Percentiles rank a stretch among this genome's conserved stretches.
These are phyloP conservation scores for Colletotrichum sp. DNA, from an alignment of 2,329 filamentous ascomycete genomes.

Conservation along the genomic window DNA sequence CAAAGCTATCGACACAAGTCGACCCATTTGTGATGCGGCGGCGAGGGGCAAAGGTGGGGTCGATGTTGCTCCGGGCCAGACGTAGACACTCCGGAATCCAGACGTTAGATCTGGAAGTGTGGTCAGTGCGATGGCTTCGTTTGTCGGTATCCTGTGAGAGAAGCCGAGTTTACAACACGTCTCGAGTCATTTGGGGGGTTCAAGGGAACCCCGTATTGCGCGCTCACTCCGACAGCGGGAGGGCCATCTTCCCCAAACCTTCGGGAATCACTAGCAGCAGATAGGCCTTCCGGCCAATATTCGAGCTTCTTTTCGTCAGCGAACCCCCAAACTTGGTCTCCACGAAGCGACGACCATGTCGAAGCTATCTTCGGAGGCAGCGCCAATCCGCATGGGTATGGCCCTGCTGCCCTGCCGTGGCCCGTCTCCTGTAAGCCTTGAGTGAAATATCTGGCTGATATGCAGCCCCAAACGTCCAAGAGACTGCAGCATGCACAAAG, in stretches of 20 bases:
- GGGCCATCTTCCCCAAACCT: slow-evolving; percentile 13
- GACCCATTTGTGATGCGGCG: slow-evolving; percentile 9
- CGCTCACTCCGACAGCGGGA: slow-evolving; percentile 11
- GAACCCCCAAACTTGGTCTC: slow-evolving; percentile 2
- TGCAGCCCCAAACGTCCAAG: slow-evolving; percentile 18
- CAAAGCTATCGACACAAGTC: neutral
- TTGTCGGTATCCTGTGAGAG: slow-evolving; percentile 18
- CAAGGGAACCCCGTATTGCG: slow-evolving; percentile 6
- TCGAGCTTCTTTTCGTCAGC: slow-evolving; percentile 17
- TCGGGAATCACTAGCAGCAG: slow-evolving; percentile 11
- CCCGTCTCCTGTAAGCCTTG: slow-evolving; percentile 1
- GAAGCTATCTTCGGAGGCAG: slow-evolving; percentile 5
- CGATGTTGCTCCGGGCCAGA: neutral
- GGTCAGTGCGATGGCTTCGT: slow-evolving; percentile 11
- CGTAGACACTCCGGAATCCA: neutral
- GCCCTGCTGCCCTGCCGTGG: slow-evolving; percentile 8
- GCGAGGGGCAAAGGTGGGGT: slow-evolving; percentile 19
- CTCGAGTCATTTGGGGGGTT: slow-evolving; percentile 16
- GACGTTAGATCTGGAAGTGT: neutral
- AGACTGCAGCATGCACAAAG: slow-evolving; percentile 13
- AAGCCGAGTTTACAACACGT: slow-evolving; percentile 13
- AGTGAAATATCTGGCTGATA: slow-evolving; percentile 17
- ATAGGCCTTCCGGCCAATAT: slow-evolving; percentile 11
- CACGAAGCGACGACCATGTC: slow-evolving; percentile 9
- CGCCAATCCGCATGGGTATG: slow-evolving; percentile 4